phyloP scores from a whole-genome alignment of 2,329 filamentous ascomycete genomes.

The Penicillium hordei region DNA sequence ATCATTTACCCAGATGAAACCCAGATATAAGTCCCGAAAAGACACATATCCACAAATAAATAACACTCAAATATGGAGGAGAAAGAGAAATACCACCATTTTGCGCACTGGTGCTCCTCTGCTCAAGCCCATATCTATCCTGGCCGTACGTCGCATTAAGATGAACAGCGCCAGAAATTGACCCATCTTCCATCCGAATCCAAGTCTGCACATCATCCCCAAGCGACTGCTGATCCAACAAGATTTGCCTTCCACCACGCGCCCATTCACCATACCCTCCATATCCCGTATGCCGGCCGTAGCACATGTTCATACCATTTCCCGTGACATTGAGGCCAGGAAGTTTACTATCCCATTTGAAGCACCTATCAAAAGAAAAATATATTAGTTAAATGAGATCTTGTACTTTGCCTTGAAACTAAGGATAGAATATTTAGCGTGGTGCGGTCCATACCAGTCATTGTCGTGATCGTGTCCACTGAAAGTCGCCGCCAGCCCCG shows the following conservation, averaged over 20 bases:
- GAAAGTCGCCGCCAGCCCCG: constrained; percentile 60
- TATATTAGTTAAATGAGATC: constrained; percentile 14
- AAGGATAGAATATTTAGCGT: neutral
- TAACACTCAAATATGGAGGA: neutral
- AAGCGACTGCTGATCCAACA: constrained; percentile 48
- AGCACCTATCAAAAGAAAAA: constrained; percentile 31
- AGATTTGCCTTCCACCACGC: constrained; percentile 59
- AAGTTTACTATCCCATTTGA: constrained; percentile 39
- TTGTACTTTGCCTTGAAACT: neutral
- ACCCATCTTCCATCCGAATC: constrained; percentile 60
- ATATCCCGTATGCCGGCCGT: constrained; percentile 67
- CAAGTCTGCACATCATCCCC: constrained; percentile 56
- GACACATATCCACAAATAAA: constrained; percentile 5
- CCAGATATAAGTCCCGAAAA: neutral
- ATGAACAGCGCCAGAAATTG: constrained; percentile 52
- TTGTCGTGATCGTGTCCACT: constrained; percentile 67
- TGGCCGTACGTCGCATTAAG: constrained; percentile 61
- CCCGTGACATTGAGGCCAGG: constrained; percentile 38
- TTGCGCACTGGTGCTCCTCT: neutral
- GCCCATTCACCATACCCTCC: constrained; percentile 68
- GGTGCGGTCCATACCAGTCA: constrained; percentile 50
- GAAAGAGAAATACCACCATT: neutral
- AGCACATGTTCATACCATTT: constrained; percentile 53
- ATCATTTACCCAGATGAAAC: neutral
- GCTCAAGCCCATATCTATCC: constrained; percentile 49